Base-by-base conservation (phyloP, 2,329 filamentous ascomycete species). In the Aspergillus pseudotamarii region DNA sequence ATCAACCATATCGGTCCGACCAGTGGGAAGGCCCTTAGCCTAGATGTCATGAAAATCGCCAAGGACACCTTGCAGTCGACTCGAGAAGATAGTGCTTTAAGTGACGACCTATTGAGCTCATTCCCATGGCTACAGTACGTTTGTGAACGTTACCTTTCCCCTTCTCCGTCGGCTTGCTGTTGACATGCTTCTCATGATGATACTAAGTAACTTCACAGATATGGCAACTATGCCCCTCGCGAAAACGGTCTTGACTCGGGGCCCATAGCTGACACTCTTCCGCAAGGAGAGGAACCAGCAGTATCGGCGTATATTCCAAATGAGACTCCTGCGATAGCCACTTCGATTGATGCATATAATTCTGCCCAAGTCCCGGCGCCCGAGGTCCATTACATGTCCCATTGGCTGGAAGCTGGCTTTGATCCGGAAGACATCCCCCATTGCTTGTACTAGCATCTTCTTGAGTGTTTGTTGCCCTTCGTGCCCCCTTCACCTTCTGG, bases 31-130 rank as follows among this genome's bases (percentile, higher is more conserved):
- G 45, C 58, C 11, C 16, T 60, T 4, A 63, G 61, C 23, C n/a
- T 63, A 36, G 61, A 63, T 12, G 32, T 63, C n/a, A 57, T 63
- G 61, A 63, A 63, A 46, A 9, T 26, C 21, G 61, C 61, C 5
- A 60, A 60, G 45, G 58, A 63, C 32, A 46, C 58, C 11, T 30
- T 60, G 5, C n/a, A 28, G 2, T 43, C 36, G 16, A 54, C 58
- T n/a, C 11, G 34, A 10, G 50, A 43, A 43, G 14, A 43, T 21
- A 4, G 23, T 26, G 23, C 21, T 16, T 41, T 43, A 4, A 30
- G 45, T 10, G 48, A 55, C 10, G 34, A 54, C n/a, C 11, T 60
- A 8, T 6, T 54, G 2, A 21, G 38, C 8, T 23, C 34, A 19
- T 60, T 60, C 36, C 58, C 58, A 8, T 60, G 58, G 58, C 28